Base-by-base conservation (phyloP, 75 land plant species). In the Selaginella tamariscina region DNA sequence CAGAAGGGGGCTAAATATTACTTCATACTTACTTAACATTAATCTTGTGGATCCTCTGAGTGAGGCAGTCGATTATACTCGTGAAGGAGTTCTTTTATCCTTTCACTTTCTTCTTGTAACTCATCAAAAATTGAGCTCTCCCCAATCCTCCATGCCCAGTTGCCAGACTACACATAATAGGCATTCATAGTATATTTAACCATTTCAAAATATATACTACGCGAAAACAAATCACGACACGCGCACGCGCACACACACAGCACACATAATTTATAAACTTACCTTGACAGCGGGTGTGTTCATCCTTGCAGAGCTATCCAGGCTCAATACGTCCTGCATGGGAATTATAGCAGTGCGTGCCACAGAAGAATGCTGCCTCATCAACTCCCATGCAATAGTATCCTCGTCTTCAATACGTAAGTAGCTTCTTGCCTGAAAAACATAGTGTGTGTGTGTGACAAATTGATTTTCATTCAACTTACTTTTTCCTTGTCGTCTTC, bases 271-370 rank as follows among this genome's bases (percentile, higher is more conserved):
- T 27, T 28, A 8, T 9, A 62, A 0, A 56, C 1, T 2, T 31
- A 55, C 1, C 21, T 69, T 56, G n/a, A 22, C 84, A 24, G 96
- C 98, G 49, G 98, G 98, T 49, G 73, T 89, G 65, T 93, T 93
- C 98, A 93, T 93, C 69, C 98, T 75, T 8, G 96, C 86, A 69
- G 84, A 82, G 75, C 75, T 89, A 49, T 86, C 98, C 0, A 93
- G 68, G 28, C 88, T 74, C 62, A 93, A 68, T 21, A 93, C 60
- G 71, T 93, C 98, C 75, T 93, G 98, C 91, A 93, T 85, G 0
- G 96, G 80, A 33, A 89, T 78, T 20, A 93, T 80, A 33, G 91
- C 55, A 65, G 86, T 93, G 71, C 70, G 70, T 5, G 94, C 96
- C 23, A 93, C 98, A 2, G 98, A 89, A 57, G 88, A 83, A 18